Conservation (phyloP, 257 asterid genomes). For the Gentiana dahurica region DNA sequence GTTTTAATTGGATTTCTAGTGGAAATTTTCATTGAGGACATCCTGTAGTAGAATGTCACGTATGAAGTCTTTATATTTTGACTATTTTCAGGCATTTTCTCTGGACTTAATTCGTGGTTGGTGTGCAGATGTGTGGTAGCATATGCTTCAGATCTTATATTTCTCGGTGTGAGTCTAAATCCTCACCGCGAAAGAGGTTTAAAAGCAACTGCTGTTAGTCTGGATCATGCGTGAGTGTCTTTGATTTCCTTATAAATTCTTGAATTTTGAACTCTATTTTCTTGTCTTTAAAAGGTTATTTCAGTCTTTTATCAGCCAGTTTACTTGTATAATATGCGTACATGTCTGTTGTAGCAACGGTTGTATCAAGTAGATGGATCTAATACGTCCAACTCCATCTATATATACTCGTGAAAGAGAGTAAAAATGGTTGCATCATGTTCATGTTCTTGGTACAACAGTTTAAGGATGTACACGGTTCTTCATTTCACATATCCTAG, state of each 20-base stretch:
- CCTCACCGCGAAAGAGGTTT: slow-evolving; percentile 77
- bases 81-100: not conserved
- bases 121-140: slow-evolving; percentile 80
- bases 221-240: slow-evolving; percentile 82
- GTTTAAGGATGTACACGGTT: no score
- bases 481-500: no score
- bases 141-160: slow-evolving; percentile 80
- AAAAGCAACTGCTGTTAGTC: slow-evolving; percentile 55
- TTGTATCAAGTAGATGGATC: no score
- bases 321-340: not conserved
- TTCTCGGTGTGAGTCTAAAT: slow-evolving; percentile 60
- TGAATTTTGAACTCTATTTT: slow-evolving; percentile 5
- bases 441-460: no score
- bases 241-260: not conserved
- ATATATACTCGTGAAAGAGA: no score
- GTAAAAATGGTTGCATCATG: no score
- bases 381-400: no score
- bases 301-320: not conserved
- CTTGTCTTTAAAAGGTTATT: not conserved
- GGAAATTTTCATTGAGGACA: not conserved
- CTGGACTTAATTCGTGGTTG: slow-evolving; percentile 12
- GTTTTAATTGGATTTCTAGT: not conserved
- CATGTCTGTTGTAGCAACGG: no score
- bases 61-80: not conserved
- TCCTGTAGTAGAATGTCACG: not conserved